Conservation (phyloP, 768 basidiomycete species). For the Trametes sanguinea region DNA sequence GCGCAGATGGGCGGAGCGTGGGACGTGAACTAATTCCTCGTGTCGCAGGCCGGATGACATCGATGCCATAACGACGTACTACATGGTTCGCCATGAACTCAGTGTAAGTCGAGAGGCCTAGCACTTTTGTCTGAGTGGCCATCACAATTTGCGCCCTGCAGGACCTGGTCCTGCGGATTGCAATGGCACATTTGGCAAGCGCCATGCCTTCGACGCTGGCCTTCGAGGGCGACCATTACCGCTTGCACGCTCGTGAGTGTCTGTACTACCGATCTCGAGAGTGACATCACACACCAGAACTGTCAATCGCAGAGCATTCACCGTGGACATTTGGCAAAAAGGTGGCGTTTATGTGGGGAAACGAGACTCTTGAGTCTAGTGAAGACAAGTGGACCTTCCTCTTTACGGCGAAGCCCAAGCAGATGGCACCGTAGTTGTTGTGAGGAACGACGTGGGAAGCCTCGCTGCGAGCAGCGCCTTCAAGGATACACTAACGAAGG, state of each 20-base stretch:
- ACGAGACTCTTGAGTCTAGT: background rate
- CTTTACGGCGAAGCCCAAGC: slow-evolving; percentile 6
- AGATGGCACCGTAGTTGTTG: no score
- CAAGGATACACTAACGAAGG: no score
- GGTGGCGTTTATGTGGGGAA: slow-evolving; percentile 22
- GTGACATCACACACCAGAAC: no score
- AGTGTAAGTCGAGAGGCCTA: slow-evolving; percentile 3
- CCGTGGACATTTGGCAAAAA: slow-evolving; percentile 21
- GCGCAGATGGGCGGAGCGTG: background rate
- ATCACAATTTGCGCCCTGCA: background rate
- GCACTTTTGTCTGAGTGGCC: background rate
- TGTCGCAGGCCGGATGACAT: slow-evolving; percentile 10
- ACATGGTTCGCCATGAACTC: slow-evolving; percentile 19
- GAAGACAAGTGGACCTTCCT: slow-evolving; percentile 24
- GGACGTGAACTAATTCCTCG: slow-evolving; percentile 17
- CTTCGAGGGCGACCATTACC: slow-evolving; percentile 17
- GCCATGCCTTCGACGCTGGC: slow-evolving; percentile 4
- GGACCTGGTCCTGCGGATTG: slow-evolving; percentile 20
- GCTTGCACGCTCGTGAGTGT: slow-evolving; percentile 17
- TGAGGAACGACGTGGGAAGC: no score
- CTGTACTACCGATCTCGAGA: background rate
- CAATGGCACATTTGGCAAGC: slow-evolving; percentile 10
- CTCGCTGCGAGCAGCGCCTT: no score
- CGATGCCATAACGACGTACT: slow-evolving; percentile 20
- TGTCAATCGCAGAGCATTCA: background rate